Base-by-base conservation (phyloP, 768 basidiomycete genomes). In the Rhodosporidiobolus sp. region DNA sequence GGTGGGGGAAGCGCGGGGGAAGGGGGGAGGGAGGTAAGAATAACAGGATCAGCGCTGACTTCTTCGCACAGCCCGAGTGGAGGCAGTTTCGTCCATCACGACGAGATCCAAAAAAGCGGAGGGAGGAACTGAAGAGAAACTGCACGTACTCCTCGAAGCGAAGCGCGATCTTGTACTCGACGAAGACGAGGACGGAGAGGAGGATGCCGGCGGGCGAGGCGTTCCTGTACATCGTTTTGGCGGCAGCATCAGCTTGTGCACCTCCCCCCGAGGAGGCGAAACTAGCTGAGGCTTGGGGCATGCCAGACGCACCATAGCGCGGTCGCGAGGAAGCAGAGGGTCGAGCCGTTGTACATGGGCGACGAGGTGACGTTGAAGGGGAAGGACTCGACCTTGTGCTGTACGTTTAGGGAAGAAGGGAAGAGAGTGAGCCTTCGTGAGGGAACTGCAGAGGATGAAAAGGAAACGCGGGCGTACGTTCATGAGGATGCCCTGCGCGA, bases 341-440 rank as follows among this genome's bases (percentile, higher is more conserved):
- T 94, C 79, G 90, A 92, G 14, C 95, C 95, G 57, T 93, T 90
- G 79, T 99, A 98, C 95, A 99, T 99, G 0, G 95, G 95, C 81
- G 96, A 89, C 28, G 87, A 85, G 53, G 94, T 84, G 58, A 96
- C 86, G 80, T 95, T 95, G 85, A 97, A 99, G 0, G 95, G 95
- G 84, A 99, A 99, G 30, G 90, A 89, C 78, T 93, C 89, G n/a
- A 97, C 94, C 63, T 77, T 73, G 28, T 70, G 64, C 77, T 76
- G 72, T 55, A n/a, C n/a, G n/a, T n/a, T n/a, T n/a, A n/a, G 22
- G 9, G 30, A 1, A 22, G 35, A n/a, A 48, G 19, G 10, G 45
- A 28, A 14, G 28, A 30, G 43, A 20, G 38, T 43, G 24, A 28
- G 53, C 38, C 9, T 22, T 4, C 34, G n/a, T 19, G 54, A 9